Evolutionary conservation across 2,329 filamentous ascomycete genomes (phyloP).

Genomic region (Graphilbum sp.): DNA sequence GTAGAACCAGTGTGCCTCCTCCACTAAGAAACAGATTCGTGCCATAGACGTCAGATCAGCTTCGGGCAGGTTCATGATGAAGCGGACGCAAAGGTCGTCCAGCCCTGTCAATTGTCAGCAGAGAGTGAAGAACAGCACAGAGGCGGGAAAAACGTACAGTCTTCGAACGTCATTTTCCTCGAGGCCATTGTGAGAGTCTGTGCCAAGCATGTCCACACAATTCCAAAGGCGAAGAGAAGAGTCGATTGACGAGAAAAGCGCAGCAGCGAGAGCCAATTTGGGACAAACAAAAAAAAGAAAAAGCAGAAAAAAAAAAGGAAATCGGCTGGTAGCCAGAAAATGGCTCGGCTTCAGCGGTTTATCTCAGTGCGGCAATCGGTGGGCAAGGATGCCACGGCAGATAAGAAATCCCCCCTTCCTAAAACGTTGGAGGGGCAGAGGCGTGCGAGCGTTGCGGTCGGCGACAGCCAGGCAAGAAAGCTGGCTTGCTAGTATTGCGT

Average conservation of each 20-base stretch:
- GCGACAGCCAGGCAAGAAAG: background rate
- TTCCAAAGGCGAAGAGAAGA: background rate
- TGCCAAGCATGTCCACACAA: slow-evolving; percentile 41
- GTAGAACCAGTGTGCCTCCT: slow-evolving; percentile 99
- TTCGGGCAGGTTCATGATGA: slow-evolving; percentile 89
- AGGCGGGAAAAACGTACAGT: slow-evolving; percentile 42
- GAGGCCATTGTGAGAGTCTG: slow-evolving; percentile 50
- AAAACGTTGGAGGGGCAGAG: too few relatives aligned
- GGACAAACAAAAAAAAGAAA: background rate
- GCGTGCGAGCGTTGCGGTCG: too few relatives aligned
- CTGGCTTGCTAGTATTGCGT: background rate
- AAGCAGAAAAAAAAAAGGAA: too few relatives aligned
- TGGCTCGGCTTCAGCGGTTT: too few relatives aligned
- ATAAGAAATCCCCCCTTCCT: too few relatives aligned
- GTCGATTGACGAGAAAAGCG: background rate
- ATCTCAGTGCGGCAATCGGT: too few relatives aligned
- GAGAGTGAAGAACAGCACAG: background rate
- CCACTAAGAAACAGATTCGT: slow-evolving; percentile 95
- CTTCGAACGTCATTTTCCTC: slow-evolving; percentile 73
- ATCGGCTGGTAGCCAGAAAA: too few relatives aligned
- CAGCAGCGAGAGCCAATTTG: background rate
- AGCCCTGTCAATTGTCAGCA: slow-evolving; percentile 42
- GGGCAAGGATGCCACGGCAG: too few relatives aligned
- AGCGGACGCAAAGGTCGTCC: slow-evolving; percentile 94
- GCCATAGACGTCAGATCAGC: slow-evolving; percentile 82